phyloP scores from a whole-genome alignment of 1,139 yeast genomes.

The Pichia kudriavzevii region DNA sequence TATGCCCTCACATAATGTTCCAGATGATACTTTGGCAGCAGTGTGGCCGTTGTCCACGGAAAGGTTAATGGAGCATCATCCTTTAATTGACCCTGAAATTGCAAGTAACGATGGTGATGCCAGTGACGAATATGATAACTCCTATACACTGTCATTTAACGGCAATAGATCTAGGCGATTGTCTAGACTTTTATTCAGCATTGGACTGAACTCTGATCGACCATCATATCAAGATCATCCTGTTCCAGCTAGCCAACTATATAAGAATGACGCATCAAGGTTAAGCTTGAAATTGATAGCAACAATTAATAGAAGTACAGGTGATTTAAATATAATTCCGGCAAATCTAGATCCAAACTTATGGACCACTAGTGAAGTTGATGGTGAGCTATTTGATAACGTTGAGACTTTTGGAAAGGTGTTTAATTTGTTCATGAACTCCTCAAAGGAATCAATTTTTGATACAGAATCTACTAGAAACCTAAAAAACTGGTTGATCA shows the following conservation, averaged over 20 bases:
- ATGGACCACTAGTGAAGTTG: constrained; percentile 27
- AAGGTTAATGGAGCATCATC: constrained; percentile 7
- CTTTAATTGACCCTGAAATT: constrained; percentile 5
- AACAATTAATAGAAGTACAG: constrained; percentile 26
- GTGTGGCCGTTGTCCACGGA: constrained; percentile 12
- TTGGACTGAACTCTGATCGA: constrained; percentile 22
- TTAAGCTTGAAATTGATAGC: constrained; percentile 21
- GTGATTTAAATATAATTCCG: constrained; percentile 26
- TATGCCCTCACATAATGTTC: no score
- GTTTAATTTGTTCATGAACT: constrained; percentile 18
- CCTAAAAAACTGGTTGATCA: constrained; percentile 11
- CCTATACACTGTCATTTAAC: constrained; percentile 20
- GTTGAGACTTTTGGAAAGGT: constrained; percentile 20
- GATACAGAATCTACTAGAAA: constrained; percentile 5
- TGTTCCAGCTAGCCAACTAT: constrained; percentile 21
- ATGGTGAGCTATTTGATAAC: constrained; percentile 27
- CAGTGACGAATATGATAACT: constrained; percentile 19
- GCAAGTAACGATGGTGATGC: constrained; percentile 18
- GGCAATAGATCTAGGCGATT: constrained; percentile 25
- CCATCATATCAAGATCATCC: constrained; percentile 20
- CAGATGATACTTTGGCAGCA: constrained; percentile 1
- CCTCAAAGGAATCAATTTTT: neutral
- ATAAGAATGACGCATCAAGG: constrained; percentile 17
- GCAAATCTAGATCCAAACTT: constrained; percentile 27
- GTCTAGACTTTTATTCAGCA: constrained; percentile 22